These are phyloP conservation scores for Marchantia paleacea DNA, from an alignment of 225 moss, liverwort and hornwort species.

Conservation along the genomic window DNA sequence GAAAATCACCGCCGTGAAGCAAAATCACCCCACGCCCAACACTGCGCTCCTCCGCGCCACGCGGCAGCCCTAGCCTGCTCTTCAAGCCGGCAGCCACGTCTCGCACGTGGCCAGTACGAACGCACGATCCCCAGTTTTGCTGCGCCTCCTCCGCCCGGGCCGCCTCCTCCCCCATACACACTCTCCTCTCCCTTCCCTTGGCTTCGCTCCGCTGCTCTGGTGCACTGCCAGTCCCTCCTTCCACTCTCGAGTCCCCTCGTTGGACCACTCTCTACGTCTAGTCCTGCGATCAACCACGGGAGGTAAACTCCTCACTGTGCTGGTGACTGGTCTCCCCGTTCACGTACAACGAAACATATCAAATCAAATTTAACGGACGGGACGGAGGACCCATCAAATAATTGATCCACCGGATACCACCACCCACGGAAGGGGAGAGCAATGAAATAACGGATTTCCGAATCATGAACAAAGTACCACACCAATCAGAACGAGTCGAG, in stretches of 20 bases:
- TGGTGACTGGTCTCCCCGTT: neutral
- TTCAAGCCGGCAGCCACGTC: conserved; percentile 3
- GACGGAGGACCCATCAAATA: neutral
- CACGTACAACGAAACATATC: neutral
- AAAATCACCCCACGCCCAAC: conserved; percentile 10
- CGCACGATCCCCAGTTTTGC: neutral
- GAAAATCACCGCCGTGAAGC: neutral
- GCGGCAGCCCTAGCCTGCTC: neutral
- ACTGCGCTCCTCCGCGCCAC: conserved; percentile 3
- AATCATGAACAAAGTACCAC: neutral
- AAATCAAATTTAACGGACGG: neutral
- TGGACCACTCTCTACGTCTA: neutral
- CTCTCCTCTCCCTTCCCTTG: neutral
- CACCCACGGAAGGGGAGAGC: neutral
- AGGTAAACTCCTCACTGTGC: neutral
- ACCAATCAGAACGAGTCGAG: neutral
- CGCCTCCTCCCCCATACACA: neutral
- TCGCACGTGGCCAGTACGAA: conserved; percentile 13
- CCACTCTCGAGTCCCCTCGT: too few relatives aligned
- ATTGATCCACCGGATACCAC: neutral
- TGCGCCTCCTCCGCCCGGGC: conserved; percentile 6
- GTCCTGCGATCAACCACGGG: neutral
- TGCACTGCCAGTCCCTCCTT: too few relatives aligned
- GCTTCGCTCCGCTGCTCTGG: neutral
- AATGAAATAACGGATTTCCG: neutral